Conservation (phyloP, 306 rosid species). For the Alnus rubra region DNA sequence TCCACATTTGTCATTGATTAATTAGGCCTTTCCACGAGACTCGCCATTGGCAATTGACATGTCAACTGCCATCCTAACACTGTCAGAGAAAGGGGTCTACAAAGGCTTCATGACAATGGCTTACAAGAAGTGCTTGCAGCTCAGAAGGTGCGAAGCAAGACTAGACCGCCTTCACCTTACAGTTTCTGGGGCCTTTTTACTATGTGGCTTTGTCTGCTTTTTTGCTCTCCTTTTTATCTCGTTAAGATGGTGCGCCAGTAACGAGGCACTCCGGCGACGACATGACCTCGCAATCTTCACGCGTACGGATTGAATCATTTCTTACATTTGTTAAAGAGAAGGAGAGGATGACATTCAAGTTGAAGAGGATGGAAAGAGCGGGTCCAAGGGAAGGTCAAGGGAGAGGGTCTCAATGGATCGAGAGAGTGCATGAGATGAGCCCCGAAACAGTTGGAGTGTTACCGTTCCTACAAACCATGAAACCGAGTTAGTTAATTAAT, state of each 20-base stretch:
- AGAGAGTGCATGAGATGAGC: no score
- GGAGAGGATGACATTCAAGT: slow-evolving; percentile 35
- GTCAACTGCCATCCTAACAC: slow-evolving; percentile 70
- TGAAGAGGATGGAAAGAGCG: slow-evolving; percentile 17
- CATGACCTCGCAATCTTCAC: slow-evolving; percentile 34
- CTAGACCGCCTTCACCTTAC: slow-evolving; percentile 67
- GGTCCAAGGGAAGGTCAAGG: slow-evolving; percentile 58
- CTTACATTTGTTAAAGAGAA: slow-evolving; percentile 70
- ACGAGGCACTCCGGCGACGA: slow-evolving; percentile 31
- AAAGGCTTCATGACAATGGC: slow-evolving; percentile 95
- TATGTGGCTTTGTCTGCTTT: slow-evolving; percentile 68
- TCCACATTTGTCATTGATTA: no score
- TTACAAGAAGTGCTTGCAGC: slow-evolving; percentile 61
- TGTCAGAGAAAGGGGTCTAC: slow-evolving; percentile 71
- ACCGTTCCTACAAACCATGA: no score
- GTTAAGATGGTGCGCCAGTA: slow-evolving; percentile 52
- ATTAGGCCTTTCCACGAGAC: slow-evolving; percentile 43
- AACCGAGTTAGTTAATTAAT: no score
- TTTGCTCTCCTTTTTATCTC: slow-evolving; percentile 56
- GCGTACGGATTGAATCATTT: slow-evolving; percentile 45
- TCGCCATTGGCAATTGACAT: slow-evolving; percentile 86
- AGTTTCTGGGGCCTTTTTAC: slow-evolving; percentile 78
- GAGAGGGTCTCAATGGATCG: slow-evolving; percentile 33
- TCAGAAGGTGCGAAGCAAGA: slow-evolving; percentile 61
- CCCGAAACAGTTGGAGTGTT: no score